These are phyloP conservation scores for Hibiscus syriacus DNA, from an alignment of 345 rosid genomes.

Conservation along the genomic window DNA sequence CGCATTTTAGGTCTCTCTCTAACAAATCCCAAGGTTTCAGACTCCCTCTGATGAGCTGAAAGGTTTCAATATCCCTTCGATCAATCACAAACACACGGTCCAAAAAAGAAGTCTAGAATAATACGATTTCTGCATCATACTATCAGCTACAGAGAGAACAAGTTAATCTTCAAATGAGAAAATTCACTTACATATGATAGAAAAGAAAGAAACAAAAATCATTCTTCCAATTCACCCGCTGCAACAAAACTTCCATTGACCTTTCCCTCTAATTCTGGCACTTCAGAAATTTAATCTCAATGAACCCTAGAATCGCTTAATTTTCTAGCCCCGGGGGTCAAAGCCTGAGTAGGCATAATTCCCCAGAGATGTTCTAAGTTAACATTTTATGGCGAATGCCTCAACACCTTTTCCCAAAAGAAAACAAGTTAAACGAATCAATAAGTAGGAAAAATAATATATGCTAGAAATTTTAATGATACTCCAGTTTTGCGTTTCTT, in stretches of 20 bases:
- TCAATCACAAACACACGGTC: too few relatives aligned
- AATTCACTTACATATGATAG: background rate
- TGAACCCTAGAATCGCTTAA: too few relatives aligned
- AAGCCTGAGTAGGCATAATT: background rate
- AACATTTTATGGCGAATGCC: background rate
- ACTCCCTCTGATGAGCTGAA: too few relatives aligned
- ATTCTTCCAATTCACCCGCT: background rate
- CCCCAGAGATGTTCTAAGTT: background rate
- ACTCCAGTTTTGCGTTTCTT: too few relatives aligned
- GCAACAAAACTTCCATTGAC: background rate
- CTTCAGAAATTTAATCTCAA: background rate
- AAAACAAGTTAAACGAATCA: background rate
- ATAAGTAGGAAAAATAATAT: too few relatives aligned
- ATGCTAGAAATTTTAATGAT: too few relatives aligned
- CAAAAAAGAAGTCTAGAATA: too few relatives aligned
- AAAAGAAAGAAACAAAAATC: too few relatives aligned
- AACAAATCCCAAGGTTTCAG: too few relatives aligned
- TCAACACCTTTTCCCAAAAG: background rate
- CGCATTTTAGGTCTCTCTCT: too few relatives aligned
- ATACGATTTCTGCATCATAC: background rate
- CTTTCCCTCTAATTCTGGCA: background rate
- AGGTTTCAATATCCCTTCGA: too few relatives aligned
- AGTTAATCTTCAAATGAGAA: background rate
- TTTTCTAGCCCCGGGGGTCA: background rate
- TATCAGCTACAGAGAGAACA: background rate